phyloP scores from a whole-genome alignment of 1,284 basidiomycete genomes.

The Cutaneotrichosporon sp. region DNA sequence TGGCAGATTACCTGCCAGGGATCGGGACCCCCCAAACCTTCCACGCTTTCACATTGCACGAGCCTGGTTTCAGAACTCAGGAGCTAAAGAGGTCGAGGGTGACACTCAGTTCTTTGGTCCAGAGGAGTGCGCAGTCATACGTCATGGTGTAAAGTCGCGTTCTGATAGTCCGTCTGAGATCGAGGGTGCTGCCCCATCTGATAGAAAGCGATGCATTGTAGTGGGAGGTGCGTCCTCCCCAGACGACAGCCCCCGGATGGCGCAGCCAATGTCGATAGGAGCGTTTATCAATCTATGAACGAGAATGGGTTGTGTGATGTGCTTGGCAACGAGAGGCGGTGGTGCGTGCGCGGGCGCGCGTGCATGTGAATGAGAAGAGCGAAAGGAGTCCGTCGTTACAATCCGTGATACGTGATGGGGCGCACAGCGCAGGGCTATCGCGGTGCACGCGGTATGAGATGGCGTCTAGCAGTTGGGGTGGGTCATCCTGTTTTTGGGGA shows the following conservation, averaged over 20 bases:
- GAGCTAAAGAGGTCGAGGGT: neutral
- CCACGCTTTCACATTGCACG: neutral
- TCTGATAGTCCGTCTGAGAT: neutral
- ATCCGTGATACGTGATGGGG: slow-evolving; percentile 4
- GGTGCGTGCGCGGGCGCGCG: neutral
- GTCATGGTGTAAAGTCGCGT: neutral
- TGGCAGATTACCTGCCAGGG: neutral
- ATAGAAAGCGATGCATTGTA: neutral
- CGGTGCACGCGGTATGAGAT: neutral
- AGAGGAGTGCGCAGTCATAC: neutral
- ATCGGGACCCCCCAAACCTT: neutral
- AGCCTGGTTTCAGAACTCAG: neutral
- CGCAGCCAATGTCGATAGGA: slow-evolving; percentile 1
- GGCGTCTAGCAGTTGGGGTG: neutral
- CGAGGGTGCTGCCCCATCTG: neutral
- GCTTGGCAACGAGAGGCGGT: neutral
- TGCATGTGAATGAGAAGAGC: neutral
- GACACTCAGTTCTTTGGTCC: neutral
- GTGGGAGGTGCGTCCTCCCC: slow-evolving; percentile 1
- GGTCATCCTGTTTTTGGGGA: slow-evolving; percentile 15
- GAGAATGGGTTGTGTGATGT: slow-evolving; percentile 4
- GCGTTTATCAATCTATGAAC: slow-evolving; percentile 1
- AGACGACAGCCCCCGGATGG: slow-evolving; percentile 1
- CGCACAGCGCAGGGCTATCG: slow-evolving; percentile 3
- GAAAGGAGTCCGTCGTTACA: slow-evolving; percentile 12